Conservation (phyloP, 495 filamentous ascomycete genomes). For the Penicillium longicatenatum region DNA sequence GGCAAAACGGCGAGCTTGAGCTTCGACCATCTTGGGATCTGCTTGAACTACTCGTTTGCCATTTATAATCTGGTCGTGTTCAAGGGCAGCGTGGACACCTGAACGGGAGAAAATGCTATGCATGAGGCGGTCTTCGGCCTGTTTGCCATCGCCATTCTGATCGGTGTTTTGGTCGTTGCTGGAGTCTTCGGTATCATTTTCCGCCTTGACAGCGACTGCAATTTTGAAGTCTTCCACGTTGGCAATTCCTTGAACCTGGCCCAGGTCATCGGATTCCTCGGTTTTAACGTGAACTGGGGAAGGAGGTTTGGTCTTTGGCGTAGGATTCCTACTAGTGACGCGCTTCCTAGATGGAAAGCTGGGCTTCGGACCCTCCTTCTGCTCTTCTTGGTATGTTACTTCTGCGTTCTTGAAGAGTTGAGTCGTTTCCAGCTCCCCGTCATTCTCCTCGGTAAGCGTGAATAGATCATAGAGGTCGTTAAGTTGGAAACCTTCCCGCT, state of each 20-base stretch:
- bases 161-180: slow-evolving; percentile 37
- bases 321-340: slow-evolving; percentile 12
- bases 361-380: neutral
- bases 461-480: slow-evolving; percentile 91
- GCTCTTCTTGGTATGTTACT: slow-evolving; percentile 57
- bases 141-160: slow-evolving; percentile 41
- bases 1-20: slow-evolving; percentile 80
- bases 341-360: slow-evolving; percentile 7
- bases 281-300: slow-evolving; percentile 18
- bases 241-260: slow-evolving; percentile 57
- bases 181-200: neutral
- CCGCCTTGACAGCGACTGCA: neutral
- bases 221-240: slow-evolving; percentile 54
- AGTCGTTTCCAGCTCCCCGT: slow-evolving; percentile 76
- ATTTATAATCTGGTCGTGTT: slow-evolving; percentile 86
- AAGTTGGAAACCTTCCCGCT: slow-evolving; percentile 80
- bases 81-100: slow-evolving; percentile 79
- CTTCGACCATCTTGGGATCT: slow-evolving; percentile 72
- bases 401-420: slow-evolving; percentile 83
- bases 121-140: slow-evolving; percentile 68
- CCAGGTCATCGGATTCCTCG: slow-evolving; percentile 37
- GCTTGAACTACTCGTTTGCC: slow-evolving; percentile 63
- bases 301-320: neutral
- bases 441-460: slow-evolving; percentile 67
- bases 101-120: slow-evolving; percentile 83